phyloP scores from a whole-genome alignment of 805 yeast species.

The Blastobotrys americana region DNA sequence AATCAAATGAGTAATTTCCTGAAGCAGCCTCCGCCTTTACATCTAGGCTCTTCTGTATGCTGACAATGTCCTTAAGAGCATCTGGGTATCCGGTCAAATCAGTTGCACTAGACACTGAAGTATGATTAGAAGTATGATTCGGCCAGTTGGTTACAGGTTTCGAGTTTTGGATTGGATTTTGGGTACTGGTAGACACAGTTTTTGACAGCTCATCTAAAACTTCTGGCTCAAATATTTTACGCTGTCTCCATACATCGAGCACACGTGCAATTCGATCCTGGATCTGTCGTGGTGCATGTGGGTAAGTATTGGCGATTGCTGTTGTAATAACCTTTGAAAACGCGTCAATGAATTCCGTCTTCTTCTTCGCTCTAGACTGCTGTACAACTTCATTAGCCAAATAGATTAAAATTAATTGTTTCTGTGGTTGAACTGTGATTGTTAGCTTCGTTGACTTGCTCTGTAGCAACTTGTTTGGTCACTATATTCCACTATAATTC shows the following conservation, averaged over 20 bases:
- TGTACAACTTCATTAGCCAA: conserved; percentile 78
- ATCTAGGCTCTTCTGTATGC: conserved; percentile 3
- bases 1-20: conserved; percentile 1
- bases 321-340: conserved; percentile 44
- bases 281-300: conserved; percentile 35
- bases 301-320: conserved; percentile 33
- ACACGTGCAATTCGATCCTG: conserved; percentile 51
- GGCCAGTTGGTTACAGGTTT: conserved; percentile 2
- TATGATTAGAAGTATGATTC: no score
- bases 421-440: conserved; percentile 30
- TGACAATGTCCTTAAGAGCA: conserved; percentile 1
- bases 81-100: conserved; percentile 4
- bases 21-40: conserved; percentile 8
- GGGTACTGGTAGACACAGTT: conserved; percentile 4
- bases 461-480: no score
- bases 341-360: conserved; percentile 49
- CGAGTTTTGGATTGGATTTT: conserved; percentile 7
- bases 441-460: not conserved
- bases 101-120: conserved; percentile 3
- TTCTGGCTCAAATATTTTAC: conserved; percentile 42
- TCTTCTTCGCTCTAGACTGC: conserved; percentile 58
- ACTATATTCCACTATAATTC: no score
- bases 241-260: conserved; percentile 57
- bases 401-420: conserved; percentile 54
- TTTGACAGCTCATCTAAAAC: conserved; percentile 27